A percentile compares a stretch with the other conserved stretches of the same genome.
These are phyloP conservation scores for Amanita muscaria DNA, from an alignment of 768 basidiomycete genomes.

Conservation along the genomic window DNA sequence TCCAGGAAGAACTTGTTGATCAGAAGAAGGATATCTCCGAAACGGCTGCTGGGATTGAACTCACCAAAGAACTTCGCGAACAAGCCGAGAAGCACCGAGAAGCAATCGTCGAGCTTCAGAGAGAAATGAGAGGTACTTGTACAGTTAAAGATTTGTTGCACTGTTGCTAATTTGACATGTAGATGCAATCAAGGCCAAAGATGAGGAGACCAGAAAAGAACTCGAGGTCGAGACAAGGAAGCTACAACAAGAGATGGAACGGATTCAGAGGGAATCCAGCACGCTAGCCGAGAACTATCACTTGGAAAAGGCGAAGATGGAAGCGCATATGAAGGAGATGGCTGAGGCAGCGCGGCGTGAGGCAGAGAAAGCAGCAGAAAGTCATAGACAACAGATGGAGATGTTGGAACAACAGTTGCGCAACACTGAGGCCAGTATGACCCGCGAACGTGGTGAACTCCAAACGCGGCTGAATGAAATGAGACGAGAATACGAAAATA, in stretches of 20 bases:
- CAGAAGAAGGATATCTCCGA: constrained; percentile 38
- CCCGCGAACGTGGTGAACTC: constrained; percentile 13
- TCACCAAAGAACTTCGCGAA: constrained; percentile 39
- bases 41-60: constrained; percentile 45
- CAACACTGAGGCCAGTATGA: constrained; percentile 4
- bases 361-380: constrained; percentile 8
- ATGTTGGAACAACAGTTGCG: constrained; percentile 12
- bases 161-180: neutral
- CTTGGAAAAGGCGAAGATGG: constrained; percentile 26
- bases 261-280: constrained; percentile 30
- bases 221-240: constrained; percentile 35
- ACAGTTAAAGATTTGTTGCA: neutral
- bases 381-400: constrained; percentile 14
- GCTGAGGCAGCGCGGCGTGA: constrained; percentile 14
- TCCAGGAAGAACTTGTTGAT: constrained; percentile 49
- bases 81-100: constrained; percentile 36
- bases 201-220: constrained; percentile 37
- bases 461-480: constrained; percentile 11
- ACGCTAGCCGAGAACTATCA: constrained; percentile 31
- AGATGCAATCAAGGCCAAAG: constrained; percentile 33
- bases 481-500: neutral
- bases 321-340: constrained; percentile 21
- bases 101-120: constrained; percentile 38
- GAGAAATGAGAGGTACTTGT: constrained; percentile 32
- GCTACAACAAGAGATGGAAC: constrained; percentile 34